Evolutionary conservation across 2,329 filamentous ascomycete species (phyloP).

Genomic region (Fusarium subglutinans): DNA sequence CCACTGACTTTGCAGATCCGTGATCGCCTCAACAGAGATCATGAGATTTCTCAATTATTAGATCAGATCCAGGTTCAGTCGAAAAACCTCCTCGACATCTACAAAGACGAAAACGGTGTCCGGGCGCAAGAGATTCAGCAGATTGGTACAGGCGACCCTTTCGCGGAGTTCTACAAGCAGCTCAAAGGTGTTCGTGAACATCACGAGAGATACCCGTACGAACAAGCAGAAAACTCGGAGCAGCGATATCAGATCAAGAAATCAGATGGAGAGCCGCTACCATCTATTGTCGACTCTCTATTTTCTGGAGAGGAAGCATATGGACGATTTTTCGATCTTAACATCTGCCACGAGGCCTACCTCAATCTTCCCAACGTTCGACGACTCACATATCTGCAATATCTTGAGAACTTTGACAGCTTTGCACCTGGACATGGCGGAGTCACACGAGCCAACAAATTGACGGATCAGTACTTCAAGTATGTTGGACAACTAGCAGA

Average conservation of each 20-base stretch:
- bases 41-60: conserved; percentile 88
- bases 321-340: conserved; percentile 92
- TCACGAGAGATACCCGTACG: conserved; percentile 90
- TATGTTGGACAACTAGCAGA: conserved; percentile 83
- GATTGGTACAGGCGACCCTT: conserved; percentile 84
- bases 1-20: conserved; percentile 70
- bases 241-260: conserved; percentile 82
- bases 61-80: conserved; percentile 90
- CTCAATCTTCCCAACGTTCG: conserved; percentile 90
- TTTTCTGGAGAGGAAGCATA: conserved; percentile 97
- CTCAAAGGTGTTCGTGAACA: conserved; percentile 84
- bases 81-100: conserved; percentile 80
- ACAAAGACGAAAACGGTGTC: conserved; percentile 78
- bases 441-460: conserved; percentile 82
- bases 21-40: conserved; percentile 88
- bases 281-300: conserved; percentile 82
- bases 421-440: conserved; percentile 79
- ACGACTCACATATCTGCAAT: conserved; percentile 89
- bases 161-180: conserved; percentile 92
- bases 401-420: conserved; percentile 88
- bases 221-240: conserved; percentile 95
- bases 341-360: conserved; percentile 83
- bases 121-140: conserved; percentile 83
- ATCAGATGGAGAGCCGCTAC: conserved; percentile 69
- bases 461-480: conserved; percentile 91